Conservation (phyloP, 2,329 filamentous ascomycete species). For the Diaporthe vexans region DNA sequence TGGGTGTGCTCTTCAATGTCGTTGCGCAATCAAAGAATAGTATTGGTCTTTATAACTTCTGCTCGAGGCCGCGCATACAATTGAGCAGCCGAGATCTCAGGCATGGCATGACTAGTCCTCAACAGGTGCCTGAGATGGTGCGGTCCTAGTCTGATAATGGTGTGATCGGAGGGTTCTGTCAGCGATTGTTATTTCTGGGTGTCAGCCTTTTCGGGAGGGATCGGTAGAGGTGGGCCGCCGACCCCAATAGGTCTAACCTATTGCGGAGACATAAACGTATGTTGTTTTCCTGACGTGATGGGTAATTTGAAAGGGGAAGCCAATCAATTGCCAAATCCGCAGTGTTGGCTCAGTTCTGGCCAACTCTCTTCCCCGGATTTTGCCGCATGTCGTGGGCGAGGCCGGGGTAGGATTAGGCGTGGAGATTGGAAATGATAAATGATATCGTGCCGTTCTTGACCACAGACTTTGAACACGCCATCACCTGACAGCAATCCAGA, state of each 20-base stretch:
- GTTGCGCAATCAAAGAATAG: constrained; percentile 2
- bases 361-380: constrained; percentile 30
- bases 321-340: constrained; percentile 28
- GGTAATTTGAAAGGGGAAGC: constrained; percentile 1
- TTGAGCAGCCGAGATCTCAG: background rate
- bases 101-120: constrained; percentile 31
- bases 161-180: constrained; percentile 37
- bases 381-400: constrained; percentile 1
- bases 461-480: background rate
- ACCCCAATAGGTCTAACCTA: constrained; percentile 27
- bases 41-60: constrained; percentile 30
- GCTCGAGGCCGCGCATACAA: background rate
- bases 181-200: constrained; percentile 35
- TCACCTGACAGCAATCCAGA: background rate
- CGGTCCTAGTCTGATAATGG: constrained; percentile 36
- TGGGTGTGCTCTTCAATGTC: background rate
- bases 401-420: constrained; percentile 8
- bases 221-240: constrained; percentile 21
- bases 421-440: background rate
- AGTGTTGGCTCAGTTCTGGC: constrained; percentile 9
- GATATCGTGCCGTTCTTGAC: background rate
- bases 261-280: constrained; percentile 31
- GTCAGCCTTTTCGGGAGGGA: constrained; percentile 9
- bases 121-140: constrained; percentile 24
- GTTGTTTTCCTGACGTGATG: constrained; percentile 17